phyloP scores from a whole-genome alignment of 2,329 filamentous ascomycete species.

The Cladosporium sp. region DNA sequence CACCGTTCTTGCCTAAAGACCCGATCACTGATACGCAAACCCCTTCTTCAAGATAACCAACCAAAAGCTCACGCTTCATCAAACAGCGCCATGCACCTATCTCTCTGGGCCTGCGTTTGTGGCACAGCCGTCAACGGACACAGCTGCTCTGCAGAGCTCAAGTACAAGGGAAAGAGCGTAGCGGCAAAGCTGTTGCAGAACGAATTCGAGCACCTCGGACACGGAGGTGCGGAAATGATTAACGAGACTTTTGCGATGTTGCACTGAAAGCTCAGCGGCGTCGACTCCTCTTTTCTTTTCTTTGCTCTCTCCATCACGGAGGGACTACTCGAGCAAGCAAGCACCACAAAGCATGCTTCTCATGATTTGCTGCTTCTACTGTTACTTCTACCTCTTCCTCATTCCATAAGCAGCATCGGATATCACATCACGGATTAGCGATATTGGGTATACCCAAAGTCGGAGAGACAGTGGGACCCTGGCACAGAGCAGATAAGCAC shows the following conservation, averaged over 20 bases:
- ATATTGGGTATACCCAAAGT: too few relatives aligned
- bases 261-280: too few relatives aligned
- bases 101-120: conserved; percentile 33
- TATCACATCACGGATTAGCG: too few relatives aligned
- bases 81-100: conserved; percentile 1
- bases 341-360: too few relatives aligned
- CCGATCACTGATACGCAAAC: conserved; percentile 12
- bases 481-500: too few relatives aligned
- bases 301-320: too few relatives aligned
- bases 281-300: too few relatives aligned
- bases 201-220: conserved; percentile 2
- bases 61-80: conserved; percentile 4
- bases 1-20: not conserved
- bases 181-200: not conserved
- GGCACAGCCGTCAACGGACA: conserved; percentile 28
- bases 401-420: too few relatives aligned
- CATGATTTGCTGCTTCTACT: too few relatives aligned
- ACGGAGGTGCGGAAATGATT: not conserved
- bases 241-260: conserved; percentile 1
- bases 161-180: not conserved
- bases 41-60: conserved; percentile 16
- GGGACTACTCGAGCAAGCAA: too few relatives aligned
- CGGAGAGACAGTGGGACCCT: too few relatives aligned
- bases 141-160: conserved; percentile 24
- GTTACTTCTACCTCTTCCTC: too few relatives aligned